These are phyloP conservation scores for Isabelozyma rhagii DNA, from an alignment of 805 yeast species.

Conservation along the genomic window DNA sequence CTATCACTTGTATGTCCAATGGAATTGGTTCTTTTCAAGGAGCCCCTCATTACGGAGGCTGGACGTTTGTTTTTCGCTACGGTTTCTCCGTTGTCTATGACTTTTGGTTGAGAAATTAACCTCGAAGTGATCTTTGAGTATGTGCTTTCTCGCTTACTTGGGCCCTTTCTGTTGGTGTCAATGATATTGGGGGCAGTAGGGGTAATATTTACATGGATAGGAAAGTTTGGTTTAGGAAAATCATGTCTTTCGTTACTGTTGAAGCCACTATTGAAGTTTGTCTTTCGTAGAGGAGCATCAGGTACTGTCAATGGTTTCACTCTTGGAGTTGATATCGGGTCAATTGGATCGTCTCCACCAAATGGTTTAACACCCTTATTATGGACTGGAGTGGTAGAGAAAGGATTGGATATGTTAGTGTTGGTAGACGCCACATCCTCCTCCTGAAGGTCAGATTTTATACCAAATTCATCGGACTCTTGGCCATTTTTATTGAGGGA, in stretches of 20 bases:
- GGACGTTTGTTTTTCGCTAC: slow-evolving; percentile 3
- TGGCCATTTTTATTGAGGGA: neutral
- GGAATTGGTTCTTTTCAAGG: slow-evolving; percentile 20
- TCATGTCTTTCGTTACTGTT: slow-evolving; percentile 14
- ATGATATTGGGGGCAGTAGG: slow-evolving; percentile 1
- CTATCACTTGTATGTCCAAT: slow-evolving; percentile 8
- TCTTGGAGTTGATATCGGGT: slow-evolving; percentile 28
- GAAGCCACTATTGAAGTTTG: slow-evolving; percentile 4
- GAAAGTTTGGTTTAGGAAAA: slow-evolving; percentile 29
- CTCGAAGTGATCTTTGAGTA: slow-evolving; percentile 48
- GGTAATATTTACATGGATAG: slow-evolving; percentile 5
- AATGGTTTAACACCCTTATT: slow-evolving; percentile 9
- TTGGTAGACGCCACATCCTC: neutral
- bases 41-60: neutral
- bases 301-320: slow-evolving; percentile 23
- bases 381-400: neutral
- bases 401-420: neutral
- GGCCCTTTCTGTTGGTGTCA: slow-evolving; percentile 13
- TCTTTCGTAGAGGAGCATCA: slow-evolving; percentile 37
- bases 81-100: neutral
- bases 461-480: neutral
- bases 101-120: slow-evolving; percentile 18
- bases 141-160: slow-evolving; percentile 25
- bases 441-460: neutral
- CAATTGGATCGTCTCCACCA: slow-evolving; percentile 17